Evolutionary conservation across 2,329 filamentous ascomycete genomes (phyloP), one percentile per base, ranked within the genome.

Genomic region (Pseudophaeomoniella oleicola): DNA sequence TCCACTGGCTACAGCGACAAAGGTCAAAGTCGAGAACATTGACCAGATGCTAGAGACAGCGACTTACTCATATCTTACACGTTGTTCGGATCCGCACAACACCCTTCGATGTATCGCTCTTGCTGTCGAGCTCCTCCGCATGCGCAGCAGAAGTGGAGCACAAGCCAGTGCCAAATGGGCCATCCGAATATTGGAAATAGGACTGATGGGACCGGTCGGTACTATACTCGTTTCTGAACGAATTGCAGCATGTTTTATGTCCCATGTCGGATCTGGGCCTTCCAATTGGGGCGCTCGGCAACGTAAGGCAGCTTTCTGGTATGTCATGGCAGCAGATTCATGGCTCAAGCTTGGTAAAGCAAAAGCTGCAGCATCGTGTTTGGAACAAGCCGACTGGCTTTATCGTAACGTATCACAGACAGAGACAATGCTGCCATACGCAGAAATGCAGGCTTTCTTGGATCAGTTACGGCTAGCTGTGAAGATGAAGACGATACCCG

Each of bases 161-260:
- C 90, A 94, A 51, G 84, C 90, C 50, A 86, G 87, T 5, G 85
- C 85, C 13, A 75, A 74, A 52, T 96, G 87, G 86, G 83, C 78
- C 4, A 75, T 76, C 27, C 74, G 80, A 35, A 71, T 90, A 19
- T 71, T 96, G 4, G 87, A 96, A 42, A 72, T 80, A 37, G 78
- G 75, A 33, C 69, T 94, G 14, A 64, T 85, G 0, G 85, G 84
- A 0, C 63, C 67, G 1, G 66, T 90, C 2, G 86, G 85, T 3
- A 81, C 88, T 41, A 83, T 83, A 0, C 68, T 98, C 10, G 66
- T 94, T 47, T 85, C 80, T 37, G 88, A 98, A 59, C 76, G 90
- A 22, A 71, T 94, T 14, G 82, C 84, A 0, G 75, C 81, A 2
- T 94, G 84, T 60, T 94, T 88, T 57, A 74, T 75, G 1, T 77